Percentiles rank a stretch among this genome's conserved stretches.
Evolutionary conservation across 768 basidiomycete species (phyloP).

Genomic region (Leccinum subgranulosum): DNA sequence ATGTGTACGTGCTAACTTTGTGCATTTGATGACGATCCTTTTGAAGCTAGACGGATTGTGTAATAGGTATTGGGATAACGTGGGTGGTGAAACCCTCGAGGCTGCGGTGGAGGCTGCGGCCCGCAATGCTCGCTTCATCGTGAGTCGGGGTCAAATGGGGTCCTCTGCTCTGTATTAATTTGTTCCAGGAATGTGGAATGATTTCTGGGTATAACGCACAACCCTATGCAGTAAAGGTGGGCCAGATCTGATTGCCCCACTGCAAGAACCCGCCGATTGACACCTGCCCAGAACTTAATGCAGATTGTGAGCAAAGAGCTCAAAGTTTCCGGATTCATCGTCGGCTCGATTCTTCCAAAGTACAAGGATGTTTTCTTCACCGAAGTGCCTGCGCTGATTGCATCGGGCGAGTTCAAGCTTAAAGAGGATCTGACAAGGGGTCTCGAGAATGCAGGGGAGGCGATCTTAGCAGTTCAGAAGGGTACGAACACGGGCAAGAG

Average conservation of each 20-base stretch:
- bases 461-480: slow-evolving; percentile 34
- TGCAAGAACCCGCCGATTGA: slow-evolving; percentile 7
- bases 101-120: slow-evolving; percentile 47
- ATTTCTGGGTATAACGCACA: slow-evolving; percentile 13
- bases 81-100: slow-evolving; percentile 43
- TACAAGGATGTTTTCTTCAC: slow-evolving; percentile 42
- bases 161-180: neutral
- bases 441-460: slow-evolving; percentile 39
- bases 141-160: slow-evolving; percentile 8
- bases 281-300: slow-evolving; percentile 33
- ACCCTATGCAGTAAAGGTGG: slow-evolving; percentile 11
- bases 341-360: slow-evolving; percentile 28
- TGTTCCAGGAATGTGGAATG: slow-evolving; percentile 33
- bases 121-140: slow-evolving; percentile 45
- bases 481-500: slow-evolving; percentile 36
- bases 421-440: slow-evolving; percentile 45
- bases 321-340: slow-evolving; percentile 44
- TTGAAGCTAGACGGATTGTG: neutral
- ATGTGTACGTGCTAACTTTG: slow-evolving; percentile 36
- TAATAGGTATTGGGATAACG: slow-evolving; percentile 14
- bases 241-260: neutral
- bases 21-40: neutral
- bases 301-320: slow-evolving; percentile 39
- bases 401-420: slow-evolving; percentile 45
- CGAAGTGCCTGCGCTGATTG: slow-evolving; percentile 39